phyloP scores from a whole-genome alignment of 2,329 filamentous ascomycete species.

The Magnaporthales sp. region DNA sequence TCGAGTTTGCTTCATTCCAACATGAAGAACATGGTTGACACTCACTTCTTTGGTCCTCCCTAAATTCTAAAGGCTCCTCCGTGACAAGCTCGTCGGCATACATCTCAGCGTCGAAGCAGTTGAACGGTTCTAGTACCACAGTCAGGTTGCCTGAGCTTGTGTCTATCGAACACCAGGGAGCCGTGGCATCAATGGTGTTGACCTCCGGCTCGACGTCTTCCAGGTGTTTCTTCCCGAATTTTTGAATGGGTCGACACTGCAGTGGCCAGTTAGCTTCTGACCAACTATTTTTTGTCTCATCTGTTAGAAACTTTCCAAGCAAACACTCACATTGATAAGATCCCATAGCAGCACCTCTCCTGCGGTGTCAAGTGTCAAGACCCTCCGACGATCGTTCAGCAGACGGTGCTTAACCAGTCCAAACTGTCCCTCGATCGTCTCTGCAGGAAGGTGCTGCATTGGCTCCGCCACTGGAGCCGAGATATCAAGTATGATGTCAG shows the following conservation, averaged over 20 bases:
- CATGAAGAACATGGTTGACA: constrained; percentile 6
- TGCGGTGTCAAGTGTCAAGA: constrained; percentile 86
- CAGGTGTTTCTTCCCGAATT: constrained; percentile 89
- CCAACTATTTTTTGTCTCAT: neutral
- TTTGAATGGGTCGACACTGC: constrained; percentile 76
- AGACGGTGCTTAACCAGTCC: constrained; percentile 89
- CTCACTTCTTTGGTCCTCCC: constrained; percentile 88
- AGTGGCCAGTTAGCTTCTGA: neutral
- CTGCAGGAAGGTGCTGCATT: constrained; percentile 59
- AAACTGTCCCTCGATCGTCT: constrained; percentile 90
- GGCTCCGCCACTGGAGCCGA: constrained; percentile 46
- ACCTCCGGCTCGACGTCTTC: constrained; percentile 84
- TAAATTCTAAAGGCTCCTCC: constrained; percentile 68
- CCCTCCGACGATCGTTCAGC: constrained; percentile 81
- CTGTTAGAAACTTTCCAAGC: neutral
- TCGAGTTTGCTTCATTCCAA: neutral
- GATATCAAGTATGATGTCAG: constrained; percentile 44
- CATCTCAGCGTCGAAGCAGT: constrained; percentile 95
- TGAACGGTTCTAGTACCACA: constrained; percentile 85
- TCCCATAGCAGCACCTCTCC: constrained; percentile 96
- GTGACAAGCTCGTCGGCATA: constrained; percentile 84
- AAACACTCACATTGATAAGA: constrained; percentile 60
- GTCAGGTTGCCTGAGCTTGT: constrained; percentile 87
- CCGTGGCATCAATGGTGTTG: constrained; percentile 81
- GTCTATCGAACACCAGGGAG: constrained; percentile 94